These are phyloP conservation scores for Kwoniella bestiolae DNA, from an alignment of 768 basidiomycete genomes.

Conservation along the genomic window DNA sequence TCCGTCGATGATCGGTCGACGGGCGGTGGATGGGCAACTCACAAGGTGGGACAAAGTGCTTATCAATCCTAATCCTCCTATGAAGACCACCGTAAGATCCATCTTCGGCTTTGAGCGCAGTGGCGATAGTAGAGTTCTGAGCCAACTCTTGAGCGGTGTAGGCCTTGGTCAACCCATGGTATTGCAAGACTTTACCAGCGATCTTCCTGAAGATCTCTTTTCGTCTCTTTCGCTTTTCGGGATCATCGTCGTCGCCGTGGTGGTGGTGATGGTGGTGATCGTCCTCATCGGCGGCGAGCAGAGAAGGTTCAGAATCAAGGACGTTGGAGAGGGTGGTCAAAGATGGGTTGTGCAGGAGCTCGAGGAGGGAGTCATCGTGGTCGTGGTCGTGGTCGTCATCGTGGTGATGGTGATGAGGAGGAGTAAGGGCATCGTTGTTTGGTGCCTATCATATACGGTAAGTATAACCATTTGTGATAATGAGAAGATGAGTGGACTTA, in stretches of 20 bases:
- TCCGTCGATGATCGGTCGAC: too few species aligned
- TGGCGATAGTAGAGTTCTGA: conserved; percentile 64
- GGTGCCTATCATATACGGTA: conserved; percentile 33
- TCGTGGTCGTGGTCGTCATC: conserved; percentile 47
- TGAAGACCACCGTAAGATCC: conserved; percentile 52
- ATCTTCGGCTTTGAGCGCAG: conserved; percentile 51
- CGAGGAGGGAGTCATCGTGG: conserved; percentile 25
- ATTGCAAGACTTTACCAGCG: conserved; percentile 64
- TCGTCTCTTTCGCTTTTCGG: conserved; percentile 57
- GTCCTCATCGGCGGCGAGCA: conserved; percentile 28
- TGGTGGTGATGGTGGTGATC: conserved; percentile 27
- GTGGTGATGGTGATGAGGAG: conserved; percentile 45
- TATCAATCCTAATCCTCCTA: conserved; percentile 51
- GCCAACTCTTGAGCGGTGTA: conserved; percentile 60
- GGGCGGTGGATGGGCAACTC: conserved; percentile 18
- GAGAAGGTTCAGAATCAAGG: conserved; percentile 36
- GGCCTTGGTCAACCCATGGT: conserved; percentile 64
- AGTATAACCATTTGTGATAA: too few species aligned
- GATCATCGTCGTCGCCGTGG: conserved; percentile 47
- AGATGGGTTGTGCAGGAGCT: conserved; percentile 46
- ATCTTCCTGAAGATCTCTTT: conserved; percentile 67
- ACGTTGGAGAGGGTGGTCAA: conserved; percentile 34
- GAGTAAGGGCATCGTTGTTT: conserved; percentile 54
- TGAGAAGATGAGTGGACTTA: conserved; percentile 29
- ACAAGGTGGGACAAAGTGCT: conserved; percentile 54